Conservation (phyloP, 441 rosid species). For the Populus hybrid region DNA sequence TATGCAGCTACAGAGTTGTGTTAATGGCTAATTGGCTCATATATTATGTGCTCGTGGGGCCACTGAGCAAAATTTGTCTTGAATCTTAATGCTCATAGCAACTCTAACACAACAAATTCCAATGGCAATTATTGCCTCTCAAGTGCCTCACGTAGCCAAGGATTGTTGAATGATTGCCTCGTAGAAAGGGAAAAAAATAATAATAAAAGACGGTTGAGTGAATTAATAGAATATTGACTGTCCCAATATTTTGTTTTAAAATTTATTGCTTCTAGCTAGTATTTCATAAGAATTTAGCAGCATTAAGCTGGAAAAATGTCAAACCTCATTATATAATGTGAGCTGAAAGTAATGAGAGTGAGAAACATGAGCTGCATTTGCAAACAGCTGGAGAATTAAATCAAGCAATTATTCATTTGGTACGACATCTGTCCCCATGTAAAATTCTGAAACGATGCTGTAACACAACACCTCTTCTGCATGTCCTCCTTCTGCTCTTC, state of each 20-base stretch:
- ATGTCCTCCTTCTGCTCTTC: neutral
- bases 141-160: neutral
- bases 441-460: neutral
- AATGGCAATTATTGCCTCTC: neutral
- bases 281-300: neutral
- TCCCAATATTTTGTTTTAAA: neutral
- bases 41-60: neutral
- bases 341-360: neutral
- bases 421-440: neutral
- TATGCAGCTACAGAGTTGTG: neutral
- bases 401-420: neutral
- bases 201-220: too few relatives aligned
- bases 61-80: neutral
- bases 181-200: neutral
- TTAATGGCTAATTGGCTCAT: neutral
- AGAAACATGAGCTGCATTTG: neutral
- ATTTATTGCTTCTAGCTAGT: neutral
- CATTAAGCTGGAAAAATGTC: neutral
- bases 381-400: neutral
- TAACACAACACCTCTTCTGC: neutral
- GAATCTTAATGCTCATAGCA: neutral
- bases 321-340: neutral
- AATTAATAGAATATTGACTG: neutral
- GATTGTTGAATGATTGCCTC: neutral
- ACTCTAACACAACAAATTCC: neutral